Evolutionary conservation across 2,329 filamentous ascomycete genomes (phyloP).

Genomic region (Fusarium liriodendri): DNA sequence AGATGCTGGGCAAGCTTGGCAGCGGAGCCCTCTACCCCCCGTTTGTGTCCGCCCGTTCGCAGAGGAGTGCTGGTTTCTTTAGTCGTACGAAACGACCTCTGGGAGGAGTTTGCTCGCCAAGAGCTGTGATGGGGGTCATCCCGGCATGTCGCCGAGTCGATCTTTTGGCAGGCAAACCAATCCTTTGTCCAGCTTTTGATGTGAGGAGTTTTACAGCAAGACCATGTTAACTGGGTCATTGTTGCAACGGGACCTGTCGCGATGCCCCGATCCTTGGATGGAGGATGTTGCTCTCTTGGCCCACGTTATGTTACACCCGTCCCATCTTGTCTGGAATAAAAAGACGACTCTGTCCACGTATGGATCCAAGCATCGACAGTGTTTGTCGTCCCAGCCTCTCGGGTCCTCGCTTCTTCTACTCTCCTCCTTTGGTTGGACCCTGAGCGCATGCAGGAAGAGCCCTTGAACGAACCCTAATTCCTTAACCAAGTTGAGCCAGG

Average conservation of each 20-base stretch:
- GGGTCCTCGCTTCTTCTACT: neutral
- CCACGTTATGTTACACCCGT: neutral
- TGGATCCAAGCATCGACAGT: neutral
- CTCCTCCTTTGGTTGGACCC: neutral
- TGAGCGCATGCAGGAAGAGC: neutral
- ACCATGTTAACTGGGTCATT: neutral
- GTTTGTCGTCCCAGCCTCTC: neutral
- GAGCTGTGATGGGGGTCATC: conserved; percentile 18
- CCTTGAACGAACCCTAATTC: conserved; percentile 4
- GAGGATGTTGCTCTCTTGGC: conserved; percentile 14
- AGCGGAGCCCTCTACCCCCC: conserved; percentile 17
- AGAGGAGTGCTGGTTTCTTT: conserved; percentile 1
- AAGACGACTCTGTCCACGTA: conserved; percentile 7
- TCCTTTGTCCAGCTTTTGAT: conserved; percentile 1
- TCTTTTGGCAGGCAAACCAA: conserved; percentile 22
- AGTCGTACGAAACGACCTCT: neutral
- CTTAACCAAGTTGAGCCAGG: neutral
- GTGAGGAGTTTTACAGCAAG: neutral
- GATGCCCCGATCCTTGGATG: neutral
- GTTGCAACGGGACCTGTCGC: neutral
- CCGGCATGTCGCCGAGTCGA: conserved; percentile 27
- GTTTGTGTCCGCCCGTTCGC: neutral
- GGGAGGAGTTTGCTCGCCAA: neutral
- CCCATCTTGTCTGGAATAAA: conserved; percentile 25
- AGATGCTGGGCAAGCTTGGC: conserved; percentile 36